Evolutionary conservation across 768 basidiomycete species (phyloP), one percentile per base, ranked within the genome.

Genomic region (Sarcodon aspratus): DNA sequence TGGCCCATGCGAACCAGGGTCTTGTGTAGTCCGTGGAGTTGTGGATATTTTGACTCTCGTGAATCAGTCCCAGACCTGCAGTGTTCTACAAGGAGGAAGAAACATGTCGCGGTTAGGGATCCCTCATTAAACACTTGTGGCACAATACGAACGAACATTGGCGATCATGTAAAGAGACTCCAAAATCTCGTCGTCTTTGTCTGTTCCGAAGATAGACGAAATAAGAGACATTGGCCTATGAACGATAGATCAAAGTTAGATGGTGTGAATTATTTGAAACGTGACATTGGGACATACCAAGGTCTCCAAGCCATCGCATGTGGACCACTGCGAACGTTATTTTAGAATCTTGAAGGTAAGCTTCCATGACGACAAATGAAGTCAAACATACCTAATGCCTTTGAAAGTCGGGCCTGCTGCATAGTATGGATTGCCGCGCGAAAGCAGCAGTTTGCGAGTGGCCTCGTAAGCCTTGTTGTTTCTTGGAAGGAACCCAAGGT

Each of bases 1-100:
- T 86, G 11, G 80, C 85, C 85, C 84, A 87, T 17, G 85, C 85
- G 62, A 87, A 87, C 84, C 84, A 87, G 15, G 78, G 70, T 17
- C 85, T 71, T 34, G 82, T 85, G 57, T 83, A 86, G 27, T 71
- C 69, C 12, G 63, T 65, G 15, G 62, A 55, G 33, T 78, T 62
- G 61, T 81, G 80, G 50, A 87, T 81, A 8, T 73, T 73, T 55
- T 79, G 73, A 1, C 81, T 82, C 61, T 89, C 85, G 58, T 88
- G 85, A 42, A 87, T 82, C 38, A 88, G 65, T n/a, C 85, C 85
- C 11, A 88, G 70, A 2, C 80, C 79, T 15, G 72, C 72, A 0
- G 86, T 87, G 60, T 82, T 85, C 84, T 86, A 53, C 17, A 18
- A n/a, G 15, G 40, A 27, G 9, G 13, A 17, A 27, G 15, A 8